Evolutionary conservation across 441 rosid species (phyloP).

Genomic region (Erodium moschatum): DNA sequence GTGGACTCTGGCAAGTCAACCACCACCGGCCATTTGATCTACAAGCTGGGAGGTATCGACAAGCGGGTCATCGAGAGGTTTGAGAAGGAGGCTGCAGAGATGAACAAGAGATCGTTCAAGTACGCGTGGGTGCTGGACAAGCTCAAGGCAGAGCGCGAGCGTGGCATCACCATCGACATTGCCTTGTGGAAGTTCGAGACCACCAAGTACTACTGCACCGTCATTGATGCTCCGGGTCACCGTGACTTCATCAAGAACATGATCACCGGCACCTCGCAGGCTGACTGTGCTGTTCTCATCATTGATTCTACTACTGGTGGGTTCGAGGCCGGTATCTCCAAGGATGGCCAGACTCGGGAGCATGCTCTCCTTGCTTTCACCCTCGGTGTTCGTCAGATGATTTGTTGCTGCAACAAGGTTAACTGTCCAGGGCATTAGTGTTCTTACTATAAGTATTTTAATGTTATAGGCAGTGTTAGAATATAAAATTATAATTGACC

Average conservation of each 20-base stretch:
- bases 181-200: conserved; percentile 73
- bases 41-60: no score
- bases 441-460: no score
- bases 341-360: conserved; percentile 72
- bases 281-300: conserved; percentile 62
- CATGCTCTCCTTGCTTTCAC: conserved; percentile 38
- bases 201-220: conserved; percentile 57
- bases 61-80: no score
- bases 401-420: no score
- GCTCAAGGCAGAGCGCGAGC: conserved; percentile 80
- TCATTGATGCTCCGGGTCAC: conserved; percentile 57
- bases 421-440: no score
- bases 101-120: conserved; percentile 60
- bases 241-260: conserved; percentile 65
- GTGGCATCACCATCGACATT: conserved; percentile 75
- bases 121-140: conserved; percentile 83
- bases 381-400: no score
- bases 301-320: conserved; percentile 59
- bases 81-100: conserved; percentile 28
- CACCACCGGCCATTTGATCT: no score
- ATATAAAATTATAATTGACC: no score
- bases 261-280: conserved; percentile 70
- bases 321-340: conserved; percentile 63
- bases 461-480: no score
- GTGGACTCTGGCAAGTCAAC: no score